These are phyloP conservation scores for Trichosanthes cucumerina DNA, from an alignment of 306 rosid genomes.

Conservation along the genomic window DNA sequence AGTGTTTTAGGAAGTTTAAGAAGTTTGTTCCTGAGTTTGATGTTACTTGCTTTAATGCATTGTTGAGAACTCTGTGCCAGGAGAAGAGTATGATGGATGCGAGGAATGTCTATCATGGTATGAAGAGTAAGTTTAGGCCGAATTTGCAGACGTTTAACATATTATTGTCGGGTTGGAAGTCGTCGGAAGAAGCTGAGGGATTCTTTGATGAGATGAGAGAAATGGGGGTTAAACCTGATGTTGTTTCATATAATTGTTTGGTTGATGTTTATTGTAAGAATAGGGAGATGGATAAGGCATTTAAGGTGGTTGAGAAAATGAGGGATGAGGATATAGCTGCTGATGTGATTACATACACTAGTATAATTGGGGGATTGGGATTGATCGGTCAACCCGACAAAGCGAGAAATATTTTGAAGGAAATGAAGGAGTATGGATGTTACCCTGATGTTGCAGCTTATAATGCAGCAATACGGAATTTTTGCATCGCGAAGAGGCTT, in stretches of 20 bases:
- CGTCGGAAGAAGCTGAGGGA: conserved; percentile 65
- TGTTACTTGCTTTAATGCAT: conserved; percentile 48
- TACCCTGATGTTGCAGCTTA: conserved; percentile 74
- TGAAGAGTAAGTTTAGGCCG: conserved; percentile 56
- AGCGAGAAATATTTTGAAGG: conserved; percentile 65
- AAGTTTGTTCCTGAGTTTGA: conserved; percentile 52
- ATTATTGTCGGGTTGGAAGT: conserved; percentile 81
- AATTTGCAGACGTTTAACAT: conserved; percentile 75
- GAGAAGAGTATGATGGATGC: conserved; percentile 94
- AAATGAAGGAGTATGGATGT: conserved; percentile 80
- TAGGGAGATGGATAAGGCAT: conserved; percentile 58
- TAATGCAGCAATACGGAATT: conserved; percentile 74
- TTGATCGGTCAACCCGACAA: conserved; percentile 79
- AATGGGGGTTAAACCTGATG: conserved; percentile 64
- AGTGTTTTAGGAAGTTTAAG: conserved; percentile 60
- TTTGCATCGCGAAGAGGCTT: conserved; percentile 81
- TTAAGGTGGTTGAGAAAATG: conserved; percentile 63
- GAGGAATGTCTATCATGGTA: conserved; percentile 70
- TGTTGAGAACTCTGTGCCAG: conserved; percentile 79
- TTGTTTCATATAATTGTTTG: conserved; percentile 71
- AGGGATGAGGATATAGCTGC: conserved; percentile 34
- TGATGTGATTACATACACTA: conserved; percentile 68
- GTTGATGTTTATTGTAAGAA: conserved; percentile 75
- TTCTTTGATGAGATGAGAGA: conserved; percentile 75
- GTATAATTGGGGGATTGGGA: conserved; percentile 80